A percentile compares a stretch with the other conserved stretches of the same genome.
Evolutionary conservation across 176 grass and related monocot genomes (phyloP).

Genomic region (Musa schizocarpa): DNA sequence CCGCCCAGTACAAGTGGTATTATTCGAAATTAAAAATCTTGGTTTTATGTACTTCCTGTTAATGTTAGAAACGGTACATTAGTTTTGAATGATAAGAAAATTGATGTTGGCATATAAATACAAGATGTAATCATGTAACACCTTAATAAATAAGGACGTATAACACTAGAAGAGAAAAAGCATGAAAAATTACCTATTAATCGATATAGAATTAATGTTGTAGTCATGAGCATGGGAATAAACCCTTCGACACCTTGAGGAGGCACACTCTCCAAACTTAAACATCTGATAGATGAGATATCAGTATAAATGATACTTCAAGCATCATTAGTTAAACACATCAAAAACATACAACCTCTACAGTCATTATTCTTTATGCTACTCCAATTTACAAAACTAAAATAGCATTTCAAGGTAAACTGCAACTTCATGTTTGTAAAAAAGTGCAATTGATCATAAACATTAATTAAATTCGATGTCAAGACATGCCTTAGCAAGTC

Average conservation of each 20-base stretch:
- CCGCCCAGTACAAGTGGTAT: too few relatives aligned
- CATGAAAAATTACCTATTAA: slow-evolving; percentile 29
- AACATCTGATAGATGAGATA: slow-evolving; percentile 6
- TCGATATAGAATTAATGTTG: slow-evolving; percentile 47
- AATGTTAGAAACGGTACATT: background rate
- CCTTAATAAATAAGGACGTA: background rate
- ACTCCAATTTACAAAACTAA: background rate
- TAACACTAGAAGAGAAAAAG: background rate
- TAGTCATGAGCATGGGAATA: slow-evolving; percentile 32
- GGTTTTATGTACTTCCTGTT: background rate
- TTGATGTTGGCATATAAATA: background rate
- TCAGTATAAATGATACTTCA: background rate
- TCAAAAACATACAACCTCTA: background rate
- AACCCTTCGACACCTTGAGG: slow-evolving; percentile 32
- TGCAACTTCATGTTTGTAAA: background rate
- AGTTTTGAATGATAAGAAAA: too few relatives aligned
- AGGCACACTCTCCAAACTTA: slow-evolving; percentile 18
- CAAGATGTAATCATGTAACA: background rate
- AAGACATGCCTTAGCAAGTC: background rate
- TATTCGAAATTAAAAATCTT: too few relatives aligned
- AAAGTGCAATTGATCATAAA: too few relatives aligned
- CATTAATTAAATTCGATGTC: too few relatives aligned
- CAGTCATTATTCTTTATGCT: background rate
- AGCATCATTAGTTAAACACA: background rate
- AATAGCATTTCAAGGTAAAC: background rate